phyloP scores from a whole-genome alignment of 805 yeast species.

The Metschnikowia hibisci region DNA sequence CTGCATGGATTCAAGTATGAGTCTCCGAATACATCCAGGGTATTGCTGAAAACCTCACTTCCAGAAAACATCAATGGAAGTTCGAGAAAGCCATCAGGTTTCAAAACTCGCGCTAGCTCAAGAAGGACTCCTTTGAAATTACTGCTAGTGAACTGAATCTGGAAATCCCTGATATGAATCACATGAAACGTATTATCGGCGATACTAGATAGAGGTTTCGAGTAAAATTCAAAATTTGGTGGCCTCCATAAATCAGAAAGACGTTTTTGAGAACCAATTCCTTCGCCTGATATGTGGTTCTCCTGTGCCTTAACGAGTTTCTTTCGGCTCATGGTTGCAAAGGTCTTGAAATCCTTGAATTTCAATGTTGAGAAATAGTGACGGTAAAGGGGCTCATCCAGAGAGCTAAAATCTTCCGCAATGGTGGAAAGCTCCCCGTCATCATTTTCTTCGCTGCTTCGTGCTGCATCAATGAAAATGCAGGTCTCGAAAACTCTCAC shows the following conservation, averaged over 20 bases:
- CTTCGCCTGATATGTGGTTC: neutral
- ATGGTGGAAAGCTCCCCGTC: neutral
- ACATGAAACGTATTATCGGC: conserved; percentile 30
- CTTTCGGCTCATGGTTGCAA: conserved; percentile 8
- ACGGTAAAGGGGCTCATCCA: conserved; percentile 8
- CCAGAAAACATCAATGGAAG: conserved; percentile 22
- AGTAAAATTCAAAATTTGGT: conserved; percentile 16
- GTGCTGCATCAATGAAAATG: conserved; percentile 24
- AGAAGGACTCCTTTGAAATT: conserved; percentile 25
- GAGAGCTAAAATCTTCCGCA: conserved; percentile 4
- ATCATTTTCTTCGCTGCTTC: neutral
- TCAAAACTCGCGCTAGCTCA: conserved; percentile 36
- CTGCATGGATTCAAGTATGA: neutral
- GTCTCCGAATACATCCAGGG: conserved; percentile 3
- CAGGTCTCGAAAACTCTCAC: conserved; percentile 33
- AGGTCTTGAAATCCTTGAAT: conserved; percentile 10
- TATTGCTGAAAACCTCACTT: neutral
- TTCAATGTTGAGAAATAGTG: conserved; percentile 10
- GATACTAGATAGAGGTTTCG: conserved; percentile 23
- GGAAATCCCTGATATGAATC: conserved; percentile 35
- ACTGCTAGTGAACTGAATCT: conserved; percentile 26
- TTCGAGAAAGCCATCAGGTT: conserved; percentile 34
- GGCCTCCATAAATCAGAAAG: conserved; percentile 9
- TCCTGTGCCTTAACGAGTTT: conserved; percentile 14
- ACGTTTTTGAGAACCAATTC: too few species aligned